Conservation (phyloP, 176 grass and related monocot genomes). For the Poa pratensis region DNA sequence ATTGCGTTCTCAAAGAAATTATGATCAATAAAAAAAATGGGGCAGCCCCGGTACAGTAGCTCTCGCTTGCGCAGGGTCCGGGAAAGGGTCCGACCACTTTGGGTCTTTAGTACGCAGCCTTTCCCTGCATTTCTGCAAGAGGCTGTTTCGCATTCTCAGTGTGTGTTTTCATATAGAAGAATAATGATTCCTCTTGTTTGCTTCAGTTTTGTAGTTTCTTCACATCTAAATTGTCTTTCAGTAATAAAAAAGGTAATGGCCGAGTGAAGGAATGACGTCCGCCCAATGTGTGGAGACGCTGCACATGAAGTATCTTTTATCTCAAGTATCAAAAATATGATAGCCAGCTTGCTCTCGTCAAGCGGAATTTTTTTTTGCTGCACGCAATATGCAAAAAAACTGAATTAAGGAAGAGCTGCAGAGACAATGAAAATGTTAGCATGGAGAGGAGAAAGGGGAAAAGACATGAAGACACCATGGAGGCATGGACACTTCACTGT, state of each 20-base stretch:
- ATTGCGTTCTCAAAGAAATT: too few relatives aligned
- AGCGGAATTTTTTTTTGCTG: too few relatives aligned
- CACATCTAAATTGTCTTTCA: constrained; percentile 41
- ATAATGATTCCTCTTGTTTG: constrained; percentile 19
- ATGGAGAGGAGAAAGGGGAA: constrained; percentile 87
- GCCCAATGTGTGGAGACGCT: constrained; percentile 76
- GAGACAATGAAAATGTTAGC: constrained; percentile 51
- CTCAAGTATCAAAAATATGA: constrained; percentile 86
- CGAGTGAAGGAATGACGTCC: constrained; percentile 76
- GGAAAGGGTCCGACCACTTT: too few relatives aligned
- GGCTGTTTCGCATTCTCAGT: too few relatives aligned
- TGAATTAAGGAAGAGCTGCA: constrained; percentile 51
- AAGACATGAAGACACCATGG: constrained; percentile 66
- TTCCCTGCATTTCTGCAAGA: too few relatives aligned
- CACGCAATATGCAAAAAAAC: constrained; percentile 55
- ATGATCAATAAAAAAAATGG: too few relatives aligned
- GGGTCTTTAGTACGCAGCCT: too few relatives aligned
- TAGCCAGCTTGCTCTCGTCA: constrained; percentile 64
- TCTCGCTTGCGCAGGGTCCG: too few relatives aligned
- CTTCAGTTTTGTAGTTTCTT: constrained; percentile 29
- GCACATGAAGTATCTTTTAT: constrained; percentile 69
- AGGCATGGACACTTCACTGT: constrained; percentile 58
- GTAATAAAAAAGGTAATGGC: constrained; percentile 56
- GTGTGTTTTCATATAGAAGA: constrained; percentile 5
- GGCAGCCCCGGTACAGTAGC: too few relatives aligned